These are phyloP conservation scores for Macrocystidia cucumis DNA, from an alignment of 1,284 basidiomycete species.

Conservation along the genomic window DNA sequence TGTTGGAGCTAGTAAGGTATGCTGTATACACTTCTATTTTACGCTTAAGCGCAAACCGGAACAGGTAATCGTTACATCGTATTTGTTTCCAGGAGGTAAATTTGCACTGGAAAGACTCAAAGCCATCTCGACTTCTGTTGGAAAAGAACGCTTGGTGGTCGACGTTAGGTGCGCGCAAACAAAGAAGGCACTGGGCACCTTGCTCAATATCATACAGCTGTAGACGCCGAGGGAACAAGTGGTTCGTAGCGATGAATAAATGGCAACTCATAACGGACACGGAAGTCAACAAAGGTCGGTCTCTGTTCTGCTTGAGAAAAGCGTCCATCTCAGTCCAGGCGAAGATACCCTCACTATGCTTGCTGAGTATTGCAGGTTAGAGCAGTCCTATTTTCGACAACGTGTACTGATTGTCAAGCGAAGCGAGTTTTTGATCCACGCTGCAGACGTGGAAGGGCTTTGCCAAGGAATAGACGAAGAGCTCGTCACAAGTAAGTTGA, in stretches of 20 bases:
- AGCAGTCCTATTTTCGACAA: neutral
- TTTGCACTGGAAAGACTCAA: slow-evolving; percentile 76
- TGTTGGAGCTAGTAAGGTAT: slow-evolving; percentile 87
- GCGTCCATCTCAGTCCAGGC: slow-evolving; percentile 4
- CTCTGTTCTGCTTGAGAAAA: slow-evolving; percentile 7
- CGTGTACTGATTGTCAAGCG: slow-evolving; percentile 8
- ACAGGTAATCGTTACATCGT: slow-evolving; percentile 95
- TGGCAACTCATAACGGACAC: slow-evolving; percentile 98
- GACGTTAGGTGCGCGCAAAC: slow-evolving; percentile 92
- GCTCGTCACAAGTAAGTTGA: slow-evolving; percentile 70
- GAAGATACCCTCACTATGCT: slow-evolving; percentile 67
- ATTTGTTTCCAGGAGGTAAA: slow-evolving; percentile 78
- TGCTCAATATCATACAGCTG: slow-evolving; percentile 50
- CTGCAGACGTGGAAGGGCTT: slow-evolving; percentile 96
- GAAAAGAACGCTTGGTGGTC: slow-evolving; percentile 87
- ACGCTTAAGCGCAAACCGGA: slow-evolving; percentile 4
- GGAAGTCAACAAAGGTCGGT: slow-evolving; percentile 77
- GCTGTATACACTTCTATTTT: slow-evolving; percentile 3
- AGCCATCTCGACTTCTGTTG: slow-evolving; percentile 57
- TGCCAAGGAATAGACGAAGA: slow-evolving; percentile 95
- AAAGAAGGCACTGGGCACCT: too few relatives aligned
- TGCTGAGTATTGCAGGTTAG: slow-evolving; percentile 72
- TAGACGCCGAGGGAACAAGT: slow-evolving; percentile 67
- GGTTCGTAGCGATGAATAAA: slow-evolving; percentile 98
- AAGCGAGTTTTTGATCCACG: slow-evolving; percentile 95